Conservation (phyloP, 2,329 filamentous ascomycete species). For the Venturia aucupariae region DNA sequence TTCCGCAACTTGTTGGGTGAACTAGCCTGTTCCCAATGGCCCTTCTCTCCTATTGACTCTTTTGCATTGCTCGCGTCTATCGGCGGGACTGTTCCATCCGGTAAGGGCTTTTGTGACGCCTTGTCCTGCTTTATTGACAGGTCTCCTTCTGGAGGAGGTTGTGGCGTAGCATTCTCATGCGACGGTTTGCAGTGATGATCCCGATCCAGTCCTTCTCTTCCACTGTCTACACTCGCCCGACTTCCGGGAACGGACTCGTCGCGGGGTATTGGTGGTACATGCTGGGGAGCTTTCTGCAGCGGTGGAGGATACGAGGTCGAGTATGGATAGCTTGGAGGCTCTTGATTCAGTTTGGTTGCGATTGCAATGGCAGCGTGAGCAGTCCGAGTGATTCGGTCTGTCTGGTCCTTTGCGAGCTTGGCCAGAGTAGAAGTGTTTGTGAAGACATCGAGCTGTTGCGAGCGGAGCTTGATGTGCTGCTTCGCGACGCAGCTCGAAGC, state of each 20-base stretch:
- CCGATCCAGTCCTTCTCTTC: conserved; percentile 35
- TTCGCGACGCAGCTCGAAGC: conserved; percentile 37
- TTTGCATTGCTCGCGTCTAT: conserved; percentile 1
- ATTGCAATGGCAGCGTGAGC: conserved; percentile 52
- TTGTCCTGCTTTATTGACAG: conserved; percentile 39
- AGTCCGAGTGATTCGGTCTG: conserved; percentile 52
- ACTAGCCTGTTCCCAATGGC: conserved; percentile 23
- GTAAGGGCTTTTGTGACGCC: conserved; percentile 34
- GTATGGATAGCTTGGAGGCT: conserved; percentile 17
- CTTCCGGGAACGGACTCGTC: conserved; percentile 24
- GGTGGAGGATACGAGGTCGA: conserved; percentile 16
- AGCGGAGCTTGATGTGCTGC: conserved; percentile 50
- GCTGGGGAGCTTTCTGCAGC: conserved; percentile 10
- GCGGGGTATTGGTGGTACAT: conserved; percentile 21
- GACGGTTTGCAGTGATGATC: conserved; percentile 43
- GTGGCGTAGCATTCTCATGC: conserved; percentile 30
- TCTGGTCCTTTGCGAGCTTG: conserved; percentile 52
- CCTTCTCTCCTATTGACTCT: conserved; percentile 15
- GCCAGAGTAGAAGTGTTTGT: conserved; percentile 56
- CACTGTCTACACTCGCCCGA: conserved; percentile 17
- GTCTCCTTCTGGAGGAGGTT: conserved; percentile 30
- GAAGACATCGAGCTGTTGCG: conserved; percentile 53
- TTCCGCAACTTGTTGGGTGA: conserved; percentile 36
- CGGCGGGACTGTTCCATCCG: conserved; percentile 43
- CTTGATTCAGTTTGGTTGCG: conserved; percentile 48